Evolutionary conservation across 495 filamentous ascomycete species (phyloP).

Genomic region (Trichoderma asperelloides): DNA sequence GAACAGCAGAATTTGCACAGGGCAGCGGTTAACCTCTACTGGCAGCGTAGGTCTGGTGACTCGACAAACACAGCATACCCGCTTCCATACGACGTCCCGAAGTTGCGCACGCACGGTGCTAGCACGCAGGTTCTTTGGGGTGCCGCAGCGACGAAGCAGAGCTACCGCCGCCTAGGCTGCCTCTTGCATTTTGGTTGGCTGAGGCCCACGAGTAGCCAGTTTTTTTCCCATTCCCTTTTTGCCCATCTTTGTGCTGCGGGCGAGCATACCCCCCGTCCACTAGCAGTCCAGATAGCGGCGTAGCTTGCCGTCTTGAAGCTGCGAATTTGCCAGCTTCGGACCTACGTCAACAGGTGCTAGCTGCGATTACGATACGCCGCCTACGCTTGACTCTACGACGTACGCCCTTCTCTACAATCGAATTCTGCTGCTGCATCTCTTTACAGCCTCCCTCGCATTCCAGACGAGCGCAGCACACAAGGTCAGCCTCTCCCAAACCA

Average conservation of each 20-base stretch:
- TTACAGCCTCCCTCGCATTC: neutral
- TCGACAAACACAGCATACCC: constrained; percentile 7
- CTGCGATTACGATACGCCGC: neutral
- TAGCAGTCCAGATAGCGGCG: neutral
- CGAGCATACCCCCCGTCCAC: constrained; percentile 13
- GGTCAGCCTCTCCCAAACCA: neutral
- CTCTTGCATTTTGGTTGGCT: constrained; percentile 2
- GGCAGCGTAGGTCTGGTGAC: constrained; percentile 7
- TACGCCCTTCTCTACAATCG: neutral
- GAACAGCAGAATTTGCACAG: neutral
- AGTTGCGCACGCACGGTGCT: constrained; percentile 11
- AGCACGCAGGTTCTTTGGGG: constrained; percentile 9
- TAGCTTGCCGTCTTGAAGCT: neutral
- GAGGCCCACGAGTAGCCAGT: constrained; percentile 17
- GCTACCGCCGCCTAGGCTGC: constrained; percentile 14
- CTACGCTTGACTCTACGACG: neutral
- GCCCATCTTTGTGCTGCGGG: constrained; percentile 15
- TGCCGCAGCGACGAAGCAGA: constrained; percentile 13
- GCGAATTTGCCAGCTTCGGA: neutral
- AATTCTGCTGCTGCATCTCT: neutral
- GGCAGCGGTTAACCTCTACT: constrained; percentile 5
- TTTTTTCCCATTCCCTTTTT: neutral
- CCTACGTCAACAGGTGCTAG: constrained; percentile 5
- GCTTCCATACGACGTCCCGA: constrained; percentile 13
- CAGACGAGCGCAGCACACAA: neutral